Evolutionary conservation across 1,284 basidiomycete species (phyloP), one percentile per base, ranked within the genome.

Genomic region (Exobasidium cylindrosporum): DNA sequence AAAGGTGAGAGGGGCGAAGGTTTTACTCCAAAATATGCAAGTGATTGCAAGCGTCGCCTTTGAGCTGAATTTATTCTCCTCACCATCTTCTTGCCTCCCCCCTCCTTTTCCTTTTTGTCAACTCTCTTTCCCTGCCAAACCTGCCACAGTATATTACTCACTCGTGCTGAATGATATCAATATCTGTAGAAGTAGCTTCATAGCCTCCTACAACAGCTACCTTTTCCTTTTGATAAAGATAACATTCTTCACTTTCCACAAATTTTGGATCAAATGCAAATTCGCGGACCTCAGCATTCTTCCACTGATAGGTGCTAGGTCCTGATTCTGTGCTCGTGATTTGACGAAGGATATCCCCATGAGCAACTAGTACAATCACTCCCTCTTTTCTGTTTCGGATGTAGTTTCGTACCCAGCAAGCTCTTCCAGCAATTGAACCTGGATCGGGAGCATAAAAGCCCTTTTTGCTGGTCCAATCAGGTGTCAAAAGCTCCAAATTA

Each of bases 401-500:
- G 58, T 72, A 74, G 63, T 77, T 72, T 10, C 78, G 73, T 1
- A 79, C 67, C 78, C 77, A 79, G 54, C 68, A 70, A 7, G 76
- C 78, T 44, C 78, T 71, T 14, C 66, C 67, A 57, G 64, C 63
- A 53, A 79, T 67, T 35, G 73, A 57, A 1, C 30, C 67, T 14
- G 63, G 58, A 66, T 78, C 76, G 26, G 76, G 66, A 31, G 35
- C 77, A 53, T 73, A 79, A 56, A 76, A 72, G 50, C 76, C 78
- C 47, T 67, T 49, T 65, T 79, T 79, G 70, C 67, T 68, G 13
- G 65, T 78, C 78, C 78, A 79, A 58, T 78, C 78, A 1, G 72
- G 69, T 6, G 74, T 73, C 40, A 79, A 70, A n/a, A 55, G 57
- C n/a, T 65, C 66, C 28, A 79, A 58, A 64, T 79, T 70, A 50